These are phyloP conservation scores for Fomitiporia mediterranea DNA, from an alignment of 1,284 basidiomycete species.

Conservation along the genomic window DNA sequence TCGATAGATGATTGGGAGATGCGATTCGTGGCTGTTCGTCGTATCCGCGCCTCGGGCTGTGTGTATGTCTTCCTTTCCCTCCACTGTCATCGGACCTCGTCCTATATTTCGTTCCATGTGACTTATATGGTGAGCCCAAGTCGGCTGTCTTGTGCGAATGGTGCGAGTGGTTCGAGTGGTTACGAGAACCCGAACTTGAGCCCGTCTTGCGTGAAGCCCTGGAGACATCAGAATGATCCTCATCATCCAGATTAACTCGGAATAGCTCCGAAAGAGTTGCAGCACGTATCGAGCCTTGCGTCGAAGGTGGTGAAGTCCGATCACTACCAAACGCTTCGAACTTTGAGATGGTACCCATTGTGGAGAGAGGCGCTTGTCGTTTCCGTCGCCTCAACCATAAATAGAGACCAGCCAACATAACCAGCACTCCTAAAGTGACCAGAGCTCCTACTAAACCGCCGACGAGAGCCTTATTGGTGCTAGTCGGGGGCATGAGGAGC, in stretches of 20 bases:
- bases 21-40: not conserved
- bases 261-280: not conserved
- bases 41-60: not conserved
- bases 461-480: constrained; percentile 3
- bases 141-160: not conserved
- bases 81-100: not conserved
- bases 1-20: not conserved
- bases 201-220: not conserved
- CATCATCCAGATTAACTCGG: not conserved
- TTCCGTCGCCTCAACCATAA: constrained; percentile 6
- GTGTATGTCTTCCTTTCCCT: not conserved
- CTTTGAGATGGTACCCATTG: not conserved
- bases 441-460: constrained; percentile 12
- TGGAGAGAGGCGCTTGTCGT: not conserved
- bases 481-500: not conserved
- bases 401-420: not conserved
- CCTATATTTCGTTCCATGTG: not conserved
- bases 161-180: not conserved
- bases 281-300: not conserved
- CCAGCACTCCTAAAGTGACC: not conserved
- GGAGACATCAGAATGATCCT: not conserved
- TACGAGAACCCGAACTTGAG: not conserved
- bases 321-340: constrained; percentile 14
- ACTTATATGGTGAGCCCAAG: not conserved
- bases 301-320: not conserved